Percentiles rank a stretch among this genome's conserved stretches.
phyloP scores from a whole-genome alignment of 768 basidiomycete species.

The Hypholoma sublateritium region DNA sequence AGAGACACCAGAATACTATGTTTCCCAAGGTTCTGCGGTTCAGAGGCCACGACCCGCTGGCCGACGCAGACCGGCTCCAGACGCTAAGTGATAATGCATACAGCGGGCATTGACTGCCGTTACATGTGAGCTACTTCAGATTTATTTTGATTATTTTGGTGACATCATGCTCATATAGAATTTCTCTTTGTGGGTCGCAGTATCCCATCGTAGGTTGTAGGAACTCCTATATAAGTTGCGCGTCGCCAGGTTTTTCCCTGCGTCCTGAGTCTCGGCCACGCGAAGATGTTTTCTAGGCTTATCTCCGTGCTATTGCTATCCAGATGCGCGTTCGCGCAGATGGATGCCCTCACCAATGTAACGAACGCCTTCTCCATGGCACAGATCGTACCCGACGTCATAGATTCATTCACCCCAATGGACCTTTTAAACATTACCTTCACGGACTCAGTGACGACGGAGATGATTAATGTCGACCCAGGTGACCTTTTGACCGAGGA shows the following conservation, averaged over 20 bases:
- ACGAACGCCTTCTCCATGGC: slow-evolving; percentile 34
- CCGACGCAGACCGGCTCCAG: too few species aligned
- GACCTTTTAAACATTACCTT: slow-evolving; percentile 37
- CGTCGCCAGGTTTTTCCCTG: not conserved
- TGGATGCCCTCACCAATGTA: slow-evolving; percentile 19
- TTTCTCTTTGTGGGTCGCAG: not conserved
- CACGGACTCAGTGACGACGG: slow-evolving; percentile 28
- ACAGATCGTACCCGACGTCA: slow-evolving; percentile 39
- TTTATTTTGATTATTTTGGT: slow-evolving; percentile 1
- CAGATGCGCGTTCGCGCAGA: slow-evolving; percentile 14
- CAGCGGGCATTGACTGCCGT: too few species aligned
- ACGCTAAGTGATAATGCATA: too few species aligned
- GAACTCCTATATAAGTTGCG: slow-evolving; percentile 9
- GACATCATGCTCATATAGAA: slow-evolving; percentile 1
- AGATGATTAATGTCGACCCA: slow-evolving; percentile 31
- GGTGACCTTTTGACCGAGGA: slow-evolving; percentile 34
- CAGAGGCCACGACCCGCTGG: too few species aligned
- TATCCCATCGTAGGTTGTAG: slow-evolving; percentile 6
- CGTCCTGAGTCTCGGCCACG: not conserved
- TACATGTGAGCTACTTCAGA: not conserved
- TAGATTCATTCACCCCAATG: slow-evolving; percentile 37
- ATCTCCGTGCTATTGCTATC: slow-evolving; percentile 9
- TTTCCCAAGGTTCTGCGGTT: not conserved
- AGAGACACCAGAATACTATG: not conserved
- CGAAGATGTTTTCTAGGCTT: slow-evolving; percentile 8